These are phyloP conservation scores for Suhomyces panamericanus DNA, from an alignment of 1,139 yeast species.

Conservation along the genomic window DNA sequence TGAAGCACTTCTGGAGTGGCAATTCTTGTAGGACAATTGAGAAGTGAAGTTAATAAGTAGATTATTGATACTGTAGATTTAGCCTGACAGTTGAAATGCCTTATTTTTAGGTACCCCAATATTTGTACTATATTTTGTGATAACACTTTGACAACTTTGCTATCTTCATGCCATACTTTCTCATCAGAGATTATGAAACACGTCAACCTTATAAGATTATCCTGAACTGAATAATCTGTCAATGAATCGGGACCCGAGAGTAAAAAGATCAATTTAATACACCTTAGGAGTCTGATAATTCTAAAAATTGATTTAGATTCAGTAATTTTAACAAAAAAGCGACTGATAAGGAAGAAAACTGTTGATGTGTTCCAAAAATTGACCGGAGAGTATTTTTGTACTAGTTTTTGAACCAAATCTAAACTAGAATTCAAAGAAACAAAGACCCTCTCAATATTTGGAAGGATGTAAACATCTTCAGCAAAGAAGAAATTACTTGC, in stretches of 20 bases:
- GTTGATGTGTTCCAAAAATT: slow-evolving; percentile 40
- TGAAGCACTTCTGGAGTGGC: slow-evolving; percentile 1
- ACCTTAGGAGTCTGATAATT: slow-evolving; percentile 31
- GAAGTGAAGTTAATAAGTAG: slow-evolving; percentile 15
- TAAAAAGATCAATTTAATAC: slow-evolving; percentile 38
- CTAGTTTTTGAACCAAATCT: slow-evolving; percentile 21
- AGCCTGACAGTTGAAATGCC: slow-evolving; percentile 11
- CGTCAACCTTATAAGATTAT: slow-evolving; percentile 24
- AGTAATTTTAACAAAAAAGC: slow-evolving; percentile 29
- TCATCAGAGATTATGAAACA: slow-evolving; percentile 20
- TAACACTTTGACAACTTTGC: slow-evolving; percentile 8
- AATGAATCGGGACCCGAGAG: slow-evolving; percentile 23
- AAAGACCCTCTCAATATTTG: slow-evolving; percentile 1
- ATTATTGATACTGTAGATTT: slow-evolving; percentile 14
- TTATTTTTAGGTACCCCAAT: slow-evolving; percentile 15
- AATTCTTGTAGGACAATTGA: slow-evolving; percentile 3
- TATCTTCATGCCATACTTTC: slow-evolving; percentile 9
- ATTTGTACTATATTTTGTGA: slow-evolving; percentile 26
- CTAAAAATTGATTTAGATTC: slow-evolving; percentile 24
- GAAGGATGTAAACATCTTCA: background rate
- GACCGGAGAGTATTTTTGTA: slow-evolving; percentile 20
- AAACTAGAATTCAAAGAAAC: slow-evolving; percentile 32
- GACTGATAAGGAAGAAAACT: slow-evolving; percentile 40
- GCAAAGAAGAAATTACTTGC: background rate
- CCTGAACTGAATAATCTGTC: slow-evolving; percentile 18